A percentile compares a stretch with the other conserved stretches of the same genome.
These are phyloP conservation scores for Mycotypha africana DNA, from an alignment of 371 early-diverging fungal genomes.

Conservation along the genomic window DNA sequence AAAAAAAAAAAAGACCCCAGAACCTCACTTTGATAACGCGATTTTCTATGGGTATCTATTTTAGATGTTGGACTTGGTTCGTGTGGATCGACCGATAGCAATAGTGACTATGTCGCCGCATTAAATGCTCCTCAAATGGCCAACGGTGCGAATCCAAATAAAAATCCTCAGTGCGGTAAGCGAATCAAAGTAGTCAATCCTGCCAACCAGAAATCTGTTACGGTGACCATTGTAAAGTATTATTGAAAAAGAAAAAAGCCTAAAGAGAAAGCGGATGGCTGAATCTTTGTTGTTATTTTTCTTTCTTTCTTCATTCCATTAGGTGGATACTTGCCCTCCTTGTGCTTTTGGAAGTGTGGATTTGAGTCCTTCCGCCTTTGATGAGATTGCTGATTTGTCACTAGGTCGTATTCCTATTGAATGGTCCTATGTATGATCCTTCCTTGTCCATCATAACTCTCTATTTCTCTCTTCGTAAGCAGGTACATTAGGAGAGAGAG, in stretches of 20 bases:
- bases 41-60: too few species aligned
- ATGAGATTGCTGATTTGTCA: conserved; percentile 29
- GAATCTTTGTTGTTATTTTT: too few species aligned
- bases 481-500: too few species aligned
- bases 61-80: conserved; percentile 27
- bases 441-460: too few species aligned
- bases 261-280: too few species aligned
- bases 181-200: conserved; percentile 32
- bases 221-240: conserved; percentile 47
- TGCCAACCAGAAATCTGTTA: conserved; percentile 38
- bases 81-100: conserved; percentile 20
- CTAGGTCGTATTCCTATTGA: conserved; percentile 39
- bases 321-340: conserved; percentile 37
- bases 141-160: conserved; percentile 31
- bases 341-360: conserved; percentile 34
- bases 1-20: too few species aligned
- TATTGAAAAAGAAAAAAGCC: too few species aligned
- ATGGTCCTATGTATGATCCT: too few species aligned
- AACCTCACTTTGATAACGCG: too few species aligned
- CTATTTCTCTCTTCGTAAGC: too few species aligned
- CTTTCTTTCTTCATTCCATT: too few species aligned
- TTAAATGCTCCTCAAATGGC: conserved; percentile 44
- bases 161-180: conserved; percentile 30
- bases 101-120: conserved; percentile 29
- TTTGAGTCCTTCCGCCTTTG: conserved; percentile 47